Evolutionary conservation across 306 rosid species (phyloP).

Genomic region (Acacia acuminata): DNA sequence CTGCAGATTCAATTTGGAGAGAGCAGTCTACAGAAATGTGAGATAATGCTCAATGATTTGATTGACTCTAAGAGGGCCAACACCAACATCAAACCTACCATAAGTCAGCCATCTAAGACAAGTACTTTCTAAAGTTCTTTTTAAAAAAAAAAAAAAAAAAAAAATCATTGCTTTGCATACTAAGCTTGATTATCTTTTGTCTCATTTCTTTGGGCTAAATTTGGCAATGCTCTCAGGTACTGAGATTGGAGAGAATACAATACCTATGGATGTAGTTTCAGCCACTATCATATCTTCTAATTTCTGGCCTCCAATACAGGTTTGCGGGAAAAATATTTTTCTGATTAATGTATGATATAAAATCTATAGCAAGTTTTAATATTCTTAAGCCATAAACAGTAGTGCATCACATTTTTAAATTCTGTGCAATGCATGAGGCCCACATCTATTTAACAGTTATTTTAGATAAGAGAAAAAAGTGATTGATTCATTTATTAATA

Average conservation of each 20-base stretch:
- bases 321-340: slow-evolving; percentile 14
- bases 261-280: slow-evolving; percentile 72
- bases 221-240: slow-evolving; percentile 42
- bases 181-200: slow-evolving; percentile 11
- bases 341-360: background rate
- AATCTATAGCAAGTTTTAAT: background rate
- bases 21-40: slow-evolving; percentile 96
- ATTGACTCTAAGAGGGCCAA: slow-evolving; percentile 85
- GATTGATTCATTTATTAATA: background rate
- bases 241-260: slow-evolving; percentile 43
- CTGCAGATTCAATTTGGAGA: slow-evolving; percentile 94
- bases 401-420: background rate
- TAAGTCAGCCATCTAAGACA: slow-evolving; percentile 50
- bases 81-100: slow-evolving; percentile 86
- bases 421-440: background rate
- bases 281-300: slow-evolving; percentile 86
- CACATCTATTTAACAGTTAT: background rate
- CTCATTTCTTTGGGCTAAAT: slow-evolving; percentile 17
- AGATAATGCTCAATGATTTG: slow-evolving; percentile 94
- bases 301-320: slow-evolving; percentile 99
- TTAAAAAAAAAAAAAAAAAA: too few species aligned
- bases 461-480: background rate
- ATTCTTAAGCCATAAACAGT: background rate
- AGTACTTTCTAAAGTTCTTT: slow-evolving; percentile 44
- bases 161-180: slow-evolving; percentile 15